Base-by-base conservation (phyloP, 148 eudicot species). In the Rhododendron mucronatum region DNA sequence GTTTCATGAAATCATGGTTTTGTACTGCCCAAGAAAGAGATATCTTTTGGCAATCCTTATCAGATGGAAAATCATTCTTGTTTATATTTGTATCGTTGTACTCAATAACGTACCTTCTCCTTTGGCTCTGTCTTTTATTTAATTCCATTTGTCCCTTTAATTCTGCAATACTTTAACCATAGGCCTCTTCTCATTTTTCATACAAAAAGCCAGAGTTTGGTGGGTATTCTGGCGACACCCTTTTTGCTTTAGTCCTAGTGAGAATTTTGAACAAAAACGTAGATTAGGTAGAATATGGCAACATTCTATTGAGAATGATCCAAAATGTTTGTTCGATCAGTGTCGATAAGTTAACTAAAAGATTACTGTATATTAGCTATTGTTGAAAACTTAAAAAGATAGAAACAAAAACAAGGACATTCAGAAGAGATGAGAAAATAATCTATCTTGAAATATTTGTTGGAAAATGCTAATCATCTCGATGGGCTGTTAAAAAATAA, bases 101-200 rank as follows among this genome's bases (percentile, higher is more conserved):
- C 74, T 48, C 88, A 91, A 91, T 91, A 23, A 88, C 89, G 41
- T 81, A 91, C 90, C 93, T 88, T 88, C 93, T 89, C 89, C 89
- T 87, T 89, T 91, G 91, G 89, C 78, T 88, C 61, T 85, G 86
- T 86, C 69, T 55, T 74, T 48, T 73, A 81, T 50, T 80, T 63
- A 80, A 84, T 63, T 85, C 84, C 47, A 82, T 80, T 75, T 78
- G 73, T 57, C 63, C 35, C 83, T 90, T 71, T 85, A 65, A 55
- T 85, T 85, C 86, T 37, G 3, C 50, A 67, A 69, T 63, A 48
- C 74, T 23, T 78, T 61, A 51, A 45, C 78, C 89, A 44, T 81
- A 75, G 84, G 45, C 30, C 86, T 84, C 59, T 35, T 74, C 87
- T 86, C 59, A 76, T 79, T 87, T 78, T 87, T 85, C 80, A 86